Percentiles rank a stretch among this genome's conserved stretches.
phyloP scores from a whole-genome alignment of 1,139 yeast species.

The Geotrichum histeridarum region DNA sequence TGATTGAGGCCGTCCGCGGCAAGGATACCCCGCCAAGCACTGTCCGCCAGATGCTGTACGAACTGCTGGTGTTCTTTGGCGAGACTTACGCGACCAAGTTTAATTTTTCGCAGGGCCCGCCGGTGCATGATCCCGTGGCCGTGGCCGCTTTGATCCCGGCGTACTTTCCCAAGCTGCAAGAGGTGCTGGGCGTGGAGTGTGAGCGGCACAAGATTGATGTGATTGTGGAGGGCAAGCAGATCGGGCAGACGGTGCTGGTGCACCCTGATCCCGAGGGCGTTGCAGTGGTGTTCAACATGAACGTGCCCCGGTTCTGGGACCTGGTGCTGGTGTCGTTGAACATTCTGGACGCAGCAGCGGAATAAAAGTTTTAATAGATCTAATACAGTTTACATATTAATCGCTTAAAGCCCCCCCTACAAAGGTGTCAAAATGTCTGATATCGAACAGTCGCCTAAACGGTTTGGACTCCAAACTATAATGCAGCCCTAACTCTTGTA shows the following conservation, averaged over 20 bases:
- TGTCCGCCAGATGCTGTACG: conserved; percentile 51
- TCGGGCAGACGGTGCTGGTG: conserved; percentile 26
- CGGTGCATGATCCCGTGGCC: conserved; percentile 79
- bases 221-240: conserved; percentile 36
- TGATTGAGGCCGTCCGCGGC: conserved; percentile 33
- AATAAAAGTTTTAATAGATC: conserved; percentile 1
- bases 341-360: conserved; percentile 23
- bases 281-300: conserved; percentile 44
- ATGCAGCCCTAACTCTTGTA: too few species aligned
- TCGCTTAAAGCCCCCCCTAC: background rate
- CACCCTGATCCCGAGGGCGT: conserved; percentile 41
- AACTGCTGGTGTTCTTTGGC: conserved; percentile 54
- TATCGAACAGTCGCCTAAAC: too few species aligned
- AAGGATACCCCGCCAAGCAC: conserved; percentile 4
- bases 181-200: conserved; percentile 29
- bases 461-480: too few species aligned
- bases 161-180: conserved; percentile 33
- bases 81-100: conserved; percentile 44
- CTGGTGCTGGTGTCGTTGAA: conserved; percentile 44
- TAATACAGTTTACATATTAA: background rate
- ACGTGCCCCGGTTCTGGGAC: conserved; percentile 52
- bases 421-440: too few species aligned
- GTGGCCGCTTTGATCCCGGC: conserved; percentile 54
- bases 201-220: conserved; percentile 39
- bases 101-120: conserved; percentile 54